Conservation (phyloP, 1,284 basidiomycete genomes). For the Irpex sp. region DNA sequence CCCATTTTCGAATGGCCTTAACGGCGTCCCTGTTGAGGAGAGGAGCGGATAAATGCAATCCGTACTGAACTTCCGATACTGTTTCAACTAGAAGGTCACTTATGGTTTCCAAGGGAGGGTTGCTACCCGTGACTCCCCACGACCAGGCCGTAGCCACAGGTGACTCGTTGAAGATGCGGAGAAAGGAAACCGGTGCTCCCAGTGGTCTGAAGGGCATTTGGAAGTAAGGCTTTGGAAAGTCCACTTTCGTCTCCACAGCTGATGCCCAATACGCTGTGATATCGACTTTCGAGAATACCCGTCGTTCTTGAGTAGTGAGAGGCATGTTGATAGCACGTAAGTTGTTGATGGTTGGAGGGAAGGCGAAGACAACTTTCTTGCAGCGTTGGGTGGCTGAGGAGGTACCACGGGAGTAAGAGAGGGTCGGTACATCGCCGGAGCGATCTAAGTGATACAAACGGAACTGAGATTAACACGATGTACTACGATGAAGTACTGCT, state of each 20-base stretch:
- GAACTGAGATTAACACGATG: not conserved
- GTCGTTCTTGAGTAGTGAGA: not conserved
- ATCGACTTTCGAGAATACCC: constrained; percentile 5
- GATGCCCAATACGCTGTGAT: constrained; percentile 7
- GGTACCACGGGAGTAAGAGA: not conserved
- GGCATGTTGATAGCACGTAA: not conserved
- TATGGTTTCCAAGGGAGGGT: not conserved
- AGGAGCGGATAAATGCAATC: not conserved
- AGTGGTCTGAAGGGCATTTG: not conserved
- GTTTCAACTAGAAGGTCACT: not conserved
- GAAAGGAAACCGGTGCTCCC: constrained; percentile 2
- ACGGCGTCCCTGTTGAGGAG: constrained; percentile 4
- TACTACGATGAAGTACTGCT: not conserved
- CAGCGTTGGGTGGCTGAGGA: not conserved
- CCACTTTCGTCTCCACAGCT: not conserved
- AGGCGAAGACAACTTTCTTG: constrained; percentile 5
- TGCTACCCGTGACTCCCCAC: constrained; percentile 1
- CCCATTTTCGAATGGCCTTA: constrained; percentile 1
- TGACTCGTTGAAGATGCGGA: constrained; percentile 4
- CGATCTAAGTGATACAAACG: constrained; percentile 1
- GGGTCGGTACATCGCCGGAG: not conserved
- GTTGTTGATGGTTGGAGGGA: not conserved
- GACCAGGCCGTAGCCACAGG: constrained; percentile 5
- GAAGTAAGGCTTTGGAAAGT: not conserved
- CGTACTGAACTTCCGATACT: not conserved